Percentiles rank a stretch among this genome's conserved stretches.
Conservation (phyloP, 768 basidiomycete genomes). For the Jaapia argillacea region DNA sequence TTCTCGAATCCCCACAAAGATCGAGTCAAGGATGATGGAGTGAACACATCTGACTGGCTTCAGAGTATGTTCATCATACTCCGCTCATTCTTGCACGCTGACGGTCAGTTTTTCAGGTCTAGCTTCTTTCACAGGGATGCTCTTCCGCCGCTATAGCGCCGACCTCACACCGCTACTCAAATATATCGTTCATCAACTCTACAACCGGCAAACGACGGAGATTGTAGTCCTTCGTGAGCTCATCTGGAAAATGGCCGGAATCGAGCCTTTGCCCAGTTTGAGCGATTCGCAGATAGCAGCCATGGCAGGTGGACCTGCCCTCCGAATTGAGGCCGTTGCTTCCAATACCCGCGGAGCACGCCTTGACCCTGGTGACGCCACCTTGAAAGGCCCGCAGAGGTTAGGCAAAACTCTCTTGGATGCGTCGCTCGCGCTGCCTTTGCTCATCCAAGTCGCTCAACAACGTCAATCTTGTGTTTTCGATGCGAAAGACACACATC, state of each 20-base stretch:
- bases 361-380: constrained; percentile 54
- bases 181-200: constrained; percentile 87
- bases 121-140: constrained; percentile 86
- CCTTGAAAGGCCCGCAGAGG: constrained; percentile 55
- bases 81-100: not conserved
- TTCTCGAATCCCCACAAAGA: constrained; percentile 75
- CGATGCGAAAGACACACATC: constrained; percentile 59
- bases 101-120: constrained; percentile 44
- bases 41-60: constrained; percentile 85
- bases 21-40: constrained; percentile 85
- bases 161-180: constrained; percentile 78
- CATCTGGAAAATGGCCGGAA: constrained; percentile 92
- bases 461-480: constrained; percentile 82
- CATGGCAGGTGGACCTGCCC: constrained; percentile 83
- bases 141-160: constrained; percentile 80
- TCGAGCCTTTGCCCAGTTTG: constrained; percentile 82
- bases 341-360: constrained; percentile 67
- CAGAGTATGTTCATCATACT: constrained; percentile 54
- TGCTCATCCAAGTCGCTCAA: constrained; percentile 87
- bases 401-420: constrained; percentile 59
- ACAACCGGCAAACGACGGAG: constrained; percentile 75
- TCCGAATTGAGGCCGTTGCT: constrained; percentile 85
- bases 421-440: constrained; percentile 69
- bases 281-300: constrained; percentile 83
- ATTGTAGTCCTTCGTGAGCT: constrained; percentile 88